A percentile compares a stretch with the other conserved stretches of the same genome.
phyloP scores from a whole-genome alignment of 73 alveolate species.

The Symbiodinium natans region DNA sequence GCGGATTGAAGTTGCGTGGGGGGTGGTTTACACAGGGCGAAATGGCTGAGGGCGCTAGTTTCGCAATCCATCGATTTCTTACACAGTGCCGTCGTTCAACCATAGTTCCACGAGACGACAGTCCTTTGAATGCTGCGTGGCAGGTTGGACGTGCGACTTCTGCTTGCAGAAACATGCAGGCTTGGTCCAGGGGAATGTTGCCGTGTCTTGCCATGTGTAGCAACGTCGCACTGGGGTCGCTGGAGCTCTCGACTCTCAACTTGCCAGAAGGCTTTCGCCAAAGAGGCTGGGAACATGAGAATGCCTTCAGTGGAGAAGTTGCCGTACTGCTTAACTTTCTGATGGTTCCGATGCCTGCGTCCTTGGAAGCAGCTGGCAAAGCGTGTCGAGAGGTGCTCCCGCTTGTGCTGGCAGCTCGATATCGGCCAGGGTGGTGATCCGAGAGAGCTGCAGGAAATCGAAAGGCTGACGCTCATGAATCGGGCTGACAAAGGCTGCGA shows the following conservation, averaged over 20 bases:
- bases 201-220: no score
- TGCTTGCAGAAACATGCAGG: conserved; percentile 50
- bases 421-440: conserved; percentile 56
- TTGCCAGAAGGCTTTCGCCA: conserved; percentile 61
- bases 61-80: no score
- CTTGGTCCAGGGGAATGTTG: not conserved
- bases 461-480: not conserved
- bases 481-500: conserved; percentile 10
- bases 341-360: no score
- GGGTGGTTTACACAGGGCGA: no score
- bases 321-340: no score
- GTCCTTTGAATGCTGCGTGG: not conserved
- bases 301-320: not conserved
- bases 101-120: no score
- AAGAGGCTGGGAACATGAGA: conserved; percentile 12
- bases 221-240: no score
- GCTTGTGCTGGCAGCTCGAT: conserved; percentile 61
- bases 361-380: no score
- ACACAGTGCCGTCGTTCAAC: no score
- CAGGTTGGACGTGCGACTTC: conserved; percentile 48
- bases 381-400: conserved; percentile 36
- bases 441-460: not conserved
- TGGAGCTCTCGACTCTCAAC: no score
- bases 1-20: no score
- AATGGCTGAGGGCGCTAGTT: no score